Evolutionary conservation across 2,329 filamentous ascomycete genomes (phyloP).

Genomic region (Aspergillus tubingensis): DNA sequence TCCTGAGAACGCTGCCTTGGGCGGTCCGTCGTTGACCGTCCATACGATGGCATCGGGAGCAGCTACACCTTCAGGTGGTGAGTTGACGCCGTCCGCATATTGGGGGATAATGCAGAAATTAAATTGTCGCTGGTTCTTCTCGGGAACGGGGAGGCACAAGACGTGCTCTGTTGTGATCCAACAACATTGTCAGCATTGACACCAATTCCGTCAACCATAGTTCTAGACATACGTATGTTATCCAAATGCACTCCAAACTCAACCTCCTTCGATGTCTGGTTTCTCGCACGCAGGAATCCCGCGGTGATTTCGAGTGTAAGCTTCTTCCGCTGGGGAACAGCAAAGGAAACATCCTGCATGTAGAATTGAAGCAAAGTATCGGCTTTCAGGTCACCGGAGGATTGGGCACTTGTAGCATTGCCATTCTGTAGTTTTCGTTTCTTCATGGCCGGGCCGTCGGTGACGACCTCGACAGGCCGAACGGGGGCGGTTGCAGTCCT

Average conservation of each 20-base stretch:
- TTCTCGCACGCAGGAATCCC: conserved; percentile 51
- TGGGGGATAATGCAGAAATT: conserved; percentile 63
- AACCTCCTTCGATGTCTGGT: conserved; percentile 53
- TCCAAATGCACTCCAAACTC: conserved; percentile 56
- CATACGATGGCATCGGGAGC: conserved; percentile 60
- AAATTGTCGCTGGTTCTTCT: conserved; percentile 64
- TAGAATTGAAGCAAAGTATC: conserved; percentile 45
- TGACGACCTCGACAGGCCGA: conserved; percentile 28
- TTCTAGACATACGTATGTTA: conserved; percentile 47
- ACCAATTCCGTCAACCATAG: not conserved
- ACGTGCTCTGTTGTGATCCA: conserved; percentile 50
- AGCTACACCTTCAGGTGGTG: conserved; percentile 44
- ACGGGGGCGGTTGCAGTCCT: conserved; percentile 31
- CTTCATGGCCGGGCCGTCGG: conserved; percentile 45
- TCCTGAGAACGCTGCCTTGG: conserved; percentile 48
- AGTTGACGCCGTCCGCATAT: conserved; percentile 52
- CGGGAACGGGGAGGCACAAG: conserved; percentile 64
- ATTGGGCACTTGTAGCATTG: conserved; percentile 28
- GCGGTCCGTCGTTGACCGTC: conserved; percentile 57
- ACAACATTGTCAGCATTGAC: conserved; percentile 13
- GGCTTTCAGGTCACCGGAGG: conserved; percentile 35
- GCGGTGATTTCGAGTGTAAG: conserved; percentile 59
- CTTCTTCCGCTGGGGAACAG: conserved; percentile 65
- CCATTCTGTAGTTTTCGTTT: conserved; percentile 54
- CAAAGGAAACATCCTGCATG: conserved; percentile 60